Evolutionary conservation across 768 basidiomycete genomes (phyloP), one percentile per base, ranked within the genome.

Genomic region (Mycena galopus): DNA sequence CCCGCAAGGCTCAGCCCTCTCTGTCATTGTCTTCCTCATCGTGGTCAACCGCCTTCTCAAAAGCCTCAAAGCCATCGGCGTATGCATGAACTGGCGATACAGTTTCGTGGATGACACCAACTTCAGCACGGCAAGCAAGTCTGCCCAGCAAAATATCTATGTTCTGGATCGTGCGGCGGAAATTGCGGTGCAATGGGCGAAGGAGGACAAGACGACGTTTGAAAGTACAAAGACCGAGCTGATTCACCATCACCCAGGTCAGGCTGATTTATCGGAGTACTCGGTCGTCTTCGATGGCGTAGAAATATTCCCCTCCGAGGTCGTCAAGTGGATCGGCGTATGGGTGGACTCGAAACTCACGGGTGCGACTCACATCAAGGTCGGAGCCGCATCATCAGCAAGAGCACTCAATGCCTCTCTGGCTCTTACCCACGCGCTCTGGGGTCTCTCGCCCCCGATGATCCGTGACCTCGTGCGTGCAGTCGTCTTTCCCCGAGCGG

Each of bases 71-170:
- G 25, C 47, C 11, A 64, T 64, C 16, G 47, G 47, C 4, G 62
- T 64, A 3, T 35, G 1, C 9, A 17, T 25, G 6, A 64, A 47
- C n/a, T 64, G 62, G 62, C 21, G 4, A 7, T 64, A 64, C 21
- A 47, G 60, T 6, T 62, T 62, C 39, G 39, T 62, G 4, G 60
- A 62, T 25, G 60, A 62, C 60, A 62, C 60, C 19, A 42, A 51
- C 14, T 51, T 51, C n/a, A 51, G 50, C n/a, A 51, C 50, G n/a
- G n/a, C n/a, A n/a, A n/a, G n/a, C n/a, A n/a, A n/a, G n/a, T n/a
- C n/a, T n/a, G n/a, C n/a, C n/a, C 35, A 12, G 7, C 50, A 51
- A 25, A 51, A 51, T 27, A 23, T 51, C n/a, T 6, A 17, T 51
- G 50, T 51, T 14, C 50, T 51, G n/a, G 25, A 51, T 21, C 23